phyloP scores from a whole-genome alignment of 441 rosid genomes.

The Corymbia calophylla region DNA sequence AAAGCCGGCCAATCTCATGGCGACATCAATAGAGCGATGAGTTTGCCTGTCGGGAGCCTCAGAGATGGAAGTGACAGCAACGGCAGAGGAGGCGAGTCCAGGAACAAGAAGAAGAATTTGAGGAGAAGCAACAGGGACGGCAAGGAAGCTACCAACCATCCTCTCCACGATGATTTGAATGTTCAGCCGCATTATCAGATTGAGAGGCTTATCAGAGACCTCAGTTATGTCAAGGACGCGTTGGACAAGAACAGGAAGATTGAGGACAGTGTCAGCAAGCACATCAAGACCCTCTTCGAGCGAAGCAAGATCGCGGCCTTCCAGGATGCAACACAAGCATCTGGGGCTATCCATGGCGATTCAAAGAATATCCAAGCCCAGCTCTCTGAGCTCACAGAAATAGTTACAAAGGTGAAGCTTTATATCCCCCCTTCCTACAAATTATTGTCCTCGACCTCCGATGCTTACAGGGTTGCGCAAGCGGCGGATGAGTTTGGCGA shows the following conservation, averaged over 20 bases:
- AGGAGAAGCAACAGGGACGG: not conserved
- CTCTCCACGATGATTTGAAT: not conserved
- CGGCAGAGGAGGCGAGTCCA: not conserved
- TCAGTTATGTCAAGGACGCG: not conserved
- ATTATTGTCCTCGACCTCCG: not conserved
- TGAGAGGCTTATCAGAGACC: not conserved
- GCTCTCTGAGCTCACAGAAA: not conserved
- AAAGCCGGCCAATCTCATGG: not conserved
- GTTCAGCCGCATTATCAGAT: not conserved
- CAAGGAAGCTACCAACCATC: not conserved
- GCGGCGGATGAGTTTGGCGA: not conserved
- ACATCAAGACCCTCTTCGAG: constrained; percentile 13
- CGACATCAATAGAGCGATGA: not conserved
- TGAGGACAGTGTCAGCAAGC: constrained; percentile 4
- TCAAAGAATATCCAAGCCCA: not conserved
- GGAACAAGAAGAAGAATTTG: not conserved
- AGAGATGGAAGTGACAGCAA: not conserved
- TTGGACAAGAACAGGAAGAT: not conserved
- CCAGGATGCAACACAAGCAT: not conserved
- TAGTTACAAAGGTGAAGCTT: not conserved
- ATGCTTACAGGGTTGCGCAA: not conserved
- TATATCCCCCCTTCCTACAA: not conserved
- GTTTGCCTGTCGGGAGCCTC: not conserved
- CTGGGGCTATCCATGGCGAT: not conserved
- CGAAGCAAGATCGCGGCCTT: not conserved